Conservation (phyloP, 2,329 filamentous ascomycete genomes). For the Aspergillus sp. region DNA sequence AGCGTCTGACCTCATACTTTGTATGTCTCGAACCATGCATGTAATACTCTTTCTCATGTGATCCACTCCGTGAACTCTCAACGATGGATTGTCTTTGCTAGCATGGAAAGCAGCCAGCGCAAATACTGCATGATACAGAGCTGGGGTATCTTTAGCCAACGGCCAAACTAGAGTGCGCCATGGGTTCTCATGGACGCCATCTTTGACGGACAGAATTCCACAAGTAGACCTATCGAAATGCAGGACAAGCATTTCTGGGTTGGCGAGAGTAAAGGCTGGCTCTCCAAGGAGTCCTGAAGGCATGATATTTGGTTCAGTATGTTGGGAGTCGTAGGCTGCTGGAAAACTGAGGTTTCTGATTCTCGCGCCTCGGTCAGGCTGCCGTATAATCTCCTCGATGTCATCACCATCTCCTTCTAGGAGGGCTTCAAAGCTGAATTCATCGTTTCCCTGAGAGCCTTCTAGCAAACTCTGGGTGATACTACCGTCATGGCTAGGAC, state of each 20-base stretch:
- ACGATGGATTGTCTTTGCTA: conserved; percentile 55
- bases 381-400: conserved; percentile 57
- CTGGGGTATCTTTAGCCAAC: conserved; percentile 62
- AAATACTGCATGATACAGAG: conserved; percentile 66
- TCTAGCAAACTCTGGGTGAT: conserved; percentile 10
- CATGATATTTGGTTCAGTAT: conserved; percentile 8
- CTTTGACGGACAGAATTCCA: conserved; percentile 69
- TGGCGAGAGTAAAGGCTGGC: conserved; percentile 51
- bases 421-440: conserved; percentile 32
- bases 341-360: conserved; percentile 40
- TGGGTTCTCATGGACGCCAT: conserved; percentile 68
- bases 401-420: conserved; percentile 46
- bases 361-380: conserved; percentile 30
- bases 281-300: conserved; percentile 42
- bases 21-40: conserved; percentile 59
- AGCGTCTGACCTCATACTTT: conserved; percentile 63
- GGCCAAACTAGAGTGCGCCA: conserved; percentile 73
- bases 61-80: conserved; percentile 64
- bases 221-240: conserved; percentile 67
- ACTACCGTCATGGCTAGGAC: conserved; percentile 8
- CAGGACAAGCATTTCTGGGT: conserved; percentile 61
- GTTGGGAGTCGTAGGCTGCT: conserved; percentile 38
- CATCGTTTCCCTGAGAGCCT: conserved; percentile 11
- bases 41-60: conserved; percentile 67
- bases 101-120: conserved; percentile 70